These are phyloP conservation scores for Zalaria sp. DNA, from an alignment of 2,329 filamentous ascomycete species.

Conservation along the genomic window DNA sequence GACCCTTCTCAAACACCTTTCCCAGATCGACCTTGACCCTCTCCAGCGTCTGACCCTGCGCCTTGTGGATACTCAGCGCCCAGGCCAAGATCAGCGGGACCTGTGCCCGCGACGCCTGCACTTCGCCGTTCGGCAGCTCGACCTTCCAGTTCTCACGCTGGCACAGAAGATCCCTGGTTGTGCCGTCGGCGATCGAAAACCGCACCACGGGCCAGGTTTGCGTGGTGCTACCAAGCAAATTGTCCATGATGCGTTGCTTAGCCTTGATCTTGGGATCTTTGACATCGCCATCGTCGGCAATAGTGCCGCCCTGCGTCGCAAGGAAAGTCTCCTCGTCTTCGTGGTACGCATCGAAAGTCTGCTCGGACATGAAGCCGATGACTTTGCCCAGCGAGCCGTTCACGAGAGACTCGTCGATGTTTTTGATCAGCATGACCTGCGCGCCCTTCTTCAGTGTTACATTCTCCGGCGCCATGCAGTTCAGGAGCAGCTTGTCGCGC, in stretches of 20 bases:
- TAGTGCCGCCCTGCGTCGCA: slow-evolving; percentile 28
- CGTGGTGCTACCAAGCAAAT: slow-evolving; percentile 32
- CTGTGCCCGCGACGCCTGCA: slow-evolving; percentile 69
- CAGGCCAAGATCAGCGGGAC: slow-evolving; percentile 83
- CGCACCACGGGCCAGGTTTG: slow-evolving; percentile 69
- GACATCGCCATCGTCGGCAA: slow-evolving; percentile 26
- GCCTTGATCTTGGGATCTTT: slow-evolving; percentile 15
- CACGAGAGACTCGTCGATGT: slow-evolving; percentile 84
- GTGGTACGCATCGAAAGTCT: slow-evolving; percentile 44
- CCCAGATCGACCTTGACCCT: slow-evolving; percentile 89
- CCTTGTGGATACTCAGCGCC: slow-evolving; percentile 96
- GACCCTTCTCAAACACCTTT: slow-evolving; percentile 89
- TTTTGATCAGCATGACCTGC: slow-evolving; percentile 99
- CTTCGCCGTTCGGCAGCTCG: slow-evolving; percentile 85
- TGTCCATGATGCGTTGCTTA: slow-evolving; percentile 39
- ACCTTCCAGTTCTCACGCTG: slow-evolving; percentile 90
- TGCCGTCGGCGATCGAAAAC: slow-evolving; percentile 69
- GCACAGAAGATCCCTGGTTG: slow-evolving; percentile 62
- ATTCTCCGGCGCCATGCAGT: slow-evolving; percentile 81
- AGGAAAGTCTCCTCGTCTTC: slow-evolving; percentile 43
- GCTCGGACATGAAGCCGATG: slow-evolving; percentile 61
- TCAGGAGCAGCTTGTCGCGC: slow-evolving; percentile 65
- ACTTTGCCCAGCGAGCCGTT: slow-evolving; percentile 90
- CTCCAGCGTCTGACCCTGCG: slow-evolving; percentile 86
- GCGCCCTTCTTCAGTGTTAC: slow-evolving; percentile 80